phyloP scores from a whole-genome alignment of 192 early-diverging fungal species.

The Umbelopsis sp. region DNA sequence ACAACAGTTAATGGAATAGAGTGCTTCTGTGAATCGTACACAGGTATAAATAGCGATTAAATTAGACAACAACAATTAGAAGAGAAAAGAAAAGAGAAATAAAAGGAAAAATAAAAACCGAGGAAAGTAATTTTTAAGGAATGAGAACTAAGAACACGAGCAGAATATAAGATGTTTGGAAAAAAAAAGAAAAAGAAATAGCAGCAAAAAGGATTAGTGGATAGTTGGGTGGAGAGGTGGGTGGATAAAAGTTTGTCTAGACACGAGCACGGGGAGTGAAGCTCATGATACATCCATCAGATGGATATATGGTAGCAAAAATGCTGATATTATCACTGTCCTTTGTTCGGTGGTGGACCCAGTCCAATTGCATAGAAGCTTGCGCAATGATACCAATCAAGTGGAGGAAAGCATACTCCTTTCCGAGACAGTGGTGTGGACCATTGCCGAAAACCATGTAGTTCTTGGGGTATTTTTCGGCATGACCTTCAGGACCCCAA shows the following conservation, averaged over 20 bases:
- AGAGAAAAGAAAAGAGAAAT: not conserved
- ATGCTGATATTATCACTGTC: slow-evolving; percentile 47
- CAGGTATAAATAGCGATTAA: slow-evolving; percentile 21
- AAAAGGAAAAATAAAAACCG: not conserved
- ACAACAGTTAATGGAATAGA: not conserved
- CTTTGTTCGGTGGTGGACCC: slow-evolving; percentile 39
- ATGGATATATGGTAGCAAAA: slow-evolving; percentile 47
- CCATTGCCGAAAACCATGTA: slow-evolving; percentile 47
- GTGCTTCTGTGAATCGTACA: slow-evolving; percentile 4
- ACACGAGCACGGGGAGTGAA: slow-evolving; percentile 31
- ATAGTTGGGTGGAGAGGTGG: not conserved
- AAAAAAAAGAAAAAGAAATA: not conserved
- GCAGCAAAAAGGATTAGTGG: not conserved
- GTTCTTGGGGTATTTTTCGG: slow-evolving; percentile 44
- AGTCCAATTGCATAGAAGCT: slow-evolving; percentile 36
- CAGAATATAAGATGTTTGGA: no score
- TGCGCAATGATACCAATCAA: slow-evolving; percentile 40
- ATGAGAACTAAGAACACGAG: no score
- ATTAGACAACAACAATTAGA: not conserved
- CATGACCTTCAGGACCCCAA: slow-evolving; percentile 38
- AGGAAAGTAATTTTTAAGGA: no score
- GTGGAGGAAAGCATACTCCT: slow-evolving; percentile 43
- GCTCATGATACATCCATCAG: slow-evolving; percentile 44
- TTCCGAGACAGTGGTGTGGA: slow-evolving; percentile 44
- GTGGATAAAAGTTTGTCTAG: not conserved